These are phyloP conservation scores for Xenosphaeropsis pyriputrescens DNA, from an alignment of 2,329 filamentous ascomycete genomes.

Conservation along the genomic window DNA sequence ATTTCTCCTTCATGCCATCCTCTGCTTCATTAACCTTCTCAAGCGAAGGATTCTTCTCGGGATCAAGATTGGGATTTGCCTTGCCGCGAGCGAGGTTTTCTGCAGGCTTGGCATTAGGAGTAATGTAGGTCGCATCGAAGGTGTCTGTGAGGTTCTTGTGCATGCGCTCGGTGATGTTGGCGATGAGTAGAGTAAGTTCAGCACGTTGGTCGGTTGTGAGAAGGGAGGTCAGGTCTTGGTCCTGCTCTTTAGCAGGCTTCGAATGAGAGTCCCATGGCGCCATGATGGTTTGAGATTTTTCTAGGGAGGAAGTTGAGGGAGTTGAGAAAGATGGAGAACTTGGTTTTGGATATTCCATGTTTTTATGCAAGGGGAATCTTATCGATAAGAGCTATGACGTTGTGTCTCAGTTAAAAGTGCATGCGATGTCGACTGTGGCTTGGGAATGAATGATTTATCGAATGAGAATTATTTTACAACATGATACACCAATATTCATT, in stretches of 20 bases:
- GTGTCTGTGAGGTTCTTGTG: constrained; percentile 32
- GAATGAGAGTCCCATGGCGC: not conserved
- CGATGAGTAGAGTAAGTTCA: constrained; percentile 35
- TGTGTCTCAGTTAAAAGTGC: no score
- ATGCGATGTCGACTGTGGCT: no score
- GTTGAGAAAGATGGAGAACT: no score
- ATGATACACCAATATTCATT: no score
- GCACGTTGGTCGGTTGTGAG: constrained; percentile 15
- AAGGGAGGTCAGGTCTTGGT: constrained; percentile 5
- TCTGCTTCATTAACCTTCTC: constrained; percentile 1
- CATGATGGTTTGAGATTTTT: not conserved
- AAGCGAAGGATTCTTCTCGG: no score
- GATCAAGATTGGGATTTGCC: constrained; percentile 18
- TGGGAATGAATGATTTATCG: no score
- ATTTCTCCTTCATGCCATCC: constrained; percentile 12
- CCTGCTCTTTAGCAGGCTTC: not conserved
- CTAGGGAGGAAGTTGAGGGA: not conserved
- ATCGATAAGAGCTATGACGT: no score
- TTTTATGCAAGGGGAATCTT: no score
- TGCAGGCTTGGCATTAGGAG: constrained; percentile 11
- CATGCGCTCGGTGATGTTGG: constrained; percentile 38
- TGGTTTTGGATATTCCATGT: no score
- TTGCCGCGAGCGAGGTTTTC: constrained; percentile 16
- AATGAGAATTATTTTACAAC: no score
- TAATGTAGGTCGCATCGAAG: constrained; percentile 26